A percentile compares a stretch with the other conserved stretches of the same genome.
Evolutionary conservation across 1,284 basidiomycete genomes (phyloP).

Genomic region (Irpex sp.): DNA sequence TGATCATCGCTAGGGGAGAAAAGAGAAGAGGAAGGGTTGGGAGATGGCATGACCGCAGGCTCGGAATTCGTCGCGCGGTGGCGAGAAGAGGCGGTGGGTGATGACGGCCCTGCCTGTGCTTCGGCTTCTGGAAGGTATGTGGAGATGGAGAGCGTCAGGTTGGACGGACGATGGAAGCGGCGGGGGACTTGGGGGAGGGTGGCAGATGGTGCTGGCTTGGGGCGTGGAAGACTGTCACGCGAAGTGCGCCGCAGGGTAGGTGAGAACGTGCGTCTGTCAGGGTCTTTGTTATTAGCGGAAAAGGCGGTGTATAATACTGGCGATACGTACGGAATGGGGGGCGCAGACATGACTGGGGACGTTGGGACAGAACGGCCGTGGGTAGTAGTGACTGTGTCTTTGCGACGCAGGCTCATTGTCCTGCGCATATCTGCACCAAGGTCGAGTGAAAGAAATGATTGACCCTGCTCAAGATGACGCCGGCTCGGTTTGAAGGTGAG

Average conservation of each 20-base stretch:
- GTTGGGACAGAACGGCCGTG: conserved; percentile 24
- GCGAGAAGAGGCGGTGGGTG: conserved; percentile 10
- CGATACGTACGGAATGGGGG: conserved; percentile 20
- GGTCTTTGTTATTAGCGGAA: not conserved
- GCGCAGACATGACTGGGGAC: conserved; percentile 15
- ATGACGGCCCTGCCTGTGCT: conserved; percentile 6
- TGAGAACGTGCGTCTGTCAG: conserved; percentile 3
- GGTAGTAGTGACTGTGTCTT: conserved; percentile 26
- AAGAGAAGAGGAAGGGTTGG: conserved; percentile 16
- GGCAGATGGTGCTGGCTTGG: conserved; percentile 55
- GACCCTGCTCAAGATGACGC: conserved; percentile 27
- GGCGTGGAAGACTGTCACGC: conserved; percentile 50
- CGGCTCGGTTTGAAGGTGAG: conserved; percentile 25
- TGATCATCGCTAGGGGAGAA: conserved; percentile 13
- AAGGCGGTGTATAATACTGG: not conserved
- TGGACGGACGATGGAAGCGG: conserved; percentile 17
- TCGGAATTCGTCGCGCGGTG: conserved; percentile 22
- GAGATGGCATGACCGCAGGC: conserved; percentile 35
- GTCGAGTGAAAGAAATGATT: conserved; percentile 52
- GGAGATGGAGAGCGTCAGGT: conserved; percentile 21
- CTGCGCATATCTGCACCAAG: conserved; percentile 50
- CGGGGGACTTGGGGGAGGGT: conserved; percentile 38
- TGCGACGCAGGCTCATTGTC: conserved; percentile 40
- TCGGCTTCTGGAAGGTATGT: conserved; percentile 15
- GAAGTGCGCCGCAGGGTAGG: conserved; percentile 30